Percentiles rank a stretch among this genome's conserved stretches.
Conservation (phyloP, 169 alveolate species). For the Plasmodium coatneyi region DNA sequence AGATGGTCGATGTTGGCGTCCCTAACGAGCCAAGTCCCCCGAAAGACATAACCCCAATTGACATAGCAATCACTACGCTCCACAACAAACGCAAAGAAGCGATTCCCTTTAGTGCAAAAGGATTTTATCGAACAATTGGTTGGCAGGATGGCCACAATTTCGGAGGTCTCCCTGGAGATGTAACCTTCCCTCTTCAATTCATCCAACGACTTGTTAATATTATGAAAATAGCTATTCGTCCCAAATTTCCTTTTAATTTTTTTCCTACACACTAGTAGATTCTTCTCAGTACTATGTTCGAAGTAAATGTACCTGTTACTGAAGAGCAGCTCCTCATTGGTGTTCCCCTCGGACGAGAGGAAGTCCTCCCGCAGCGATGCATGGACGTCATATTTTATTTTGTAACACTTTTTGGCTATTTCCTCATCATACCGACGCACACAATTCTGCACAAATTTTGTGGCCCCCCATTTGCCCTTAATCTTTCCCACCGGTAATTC, state of each 20-base stretch:
- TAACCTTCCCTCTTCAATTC: slow-evolving; percentile 16
- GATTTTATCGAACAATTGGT: neutral
- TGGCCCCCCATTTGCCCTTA: neutral
- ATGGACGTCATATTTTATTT: slow-evolving; percentile 35
- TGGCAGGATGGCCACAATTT: slow-evolving; percentile 37
- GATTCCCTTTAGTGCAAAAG: slow-evolving; percentile 12
- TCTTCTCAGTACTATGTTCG: slow-evolving; percentile 10
- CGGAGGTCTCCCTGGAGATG: slow-evolving; percentile 11
- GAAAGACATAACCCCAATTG: slow-evolving; percentile 15
- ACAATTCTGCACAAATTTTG: neutral
- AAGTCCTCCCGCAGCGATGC: slow-evolving; percentile 3
- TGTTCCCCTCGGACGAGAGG: slow-evolving; percentile 3
- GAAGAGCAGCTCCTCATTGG: slow-evolving; percentile 23
- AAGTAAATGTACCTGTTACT: slow-evolving; percentile 26
- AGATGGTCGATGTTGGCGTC: slow-evolving; percentile 4
- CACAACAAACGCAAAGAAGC: slow-evolving; percentile 31
- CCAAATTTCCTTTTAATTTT: slow-evolving; percentile 13
- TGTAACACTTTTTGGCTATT: slow-evolving; percentile 14
- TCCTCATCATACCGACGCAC: slow-evolving; percentile 3
- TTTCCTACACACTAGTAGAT: slow-evolving; percentile 51
- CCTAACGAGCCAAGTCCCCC: slow-evolving; percentile 1
- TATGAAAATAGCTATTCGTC: neutral
- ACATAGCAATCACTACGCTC: slow-evolving; percentile 17
- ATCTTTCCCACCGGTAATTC: neutral
- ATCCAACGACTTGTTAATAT: slow-evolving; percentile 21